Evolutionary conservation across 23 red algal genomes (phyloP).

Genomic region (Gracilaria vermiculophylla): DNA sequence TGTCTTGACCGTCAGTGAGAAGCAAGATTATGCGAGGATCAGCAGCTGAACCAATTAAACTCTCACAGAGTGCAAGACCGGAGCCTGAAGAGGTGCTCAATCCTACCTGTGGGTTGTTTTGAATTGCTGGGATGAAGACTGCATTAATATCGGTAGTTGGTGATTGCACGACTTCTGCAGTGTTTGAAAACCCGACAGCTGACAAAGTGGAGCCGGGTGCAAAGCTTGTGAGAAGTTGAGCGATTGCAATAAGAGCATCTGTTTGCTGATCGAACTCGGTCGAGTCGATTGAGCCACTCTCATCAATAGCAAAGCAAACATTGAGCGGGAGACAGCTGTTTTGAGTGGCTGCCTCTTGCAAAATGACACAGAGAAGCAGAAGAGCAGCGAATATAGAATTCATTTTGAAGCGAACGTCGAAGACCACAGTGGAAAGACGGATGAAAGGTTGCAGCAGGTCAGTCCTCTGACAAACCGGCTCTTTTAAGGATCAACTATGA

Average conservation of each 20-base stretch:
- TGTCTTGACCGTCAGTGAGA: constrained; percentile 43
- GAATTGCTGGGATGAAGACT: constrained; percentile 20
- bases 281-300: constrained; percentile 21
- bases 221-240: not conserved
- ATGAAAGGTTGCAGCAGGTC: no score
- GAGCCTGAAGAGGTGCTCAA: not conserved
- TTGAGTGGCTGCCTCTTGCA: not conserved
- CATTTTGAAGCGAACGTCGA: no score
- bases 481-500: no score
- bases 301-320: constrained; percentile 44
- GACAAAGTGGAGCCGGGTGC: constrained; percentile 34
- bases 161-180: not conserved
- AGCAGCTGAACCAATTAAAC: not conserved
- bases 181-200: constrained; percentile 12
- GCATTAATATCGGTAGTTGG: constrained; percentile 26
- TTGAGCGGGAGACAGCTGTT: constrained; percentile 15
- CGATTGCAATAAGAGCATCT: not conserved
- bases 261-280: constrained; percentile 4
- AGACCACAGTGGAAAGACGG: no score
- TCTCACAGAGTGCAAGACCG: not conserved
- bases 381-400: not conserved
- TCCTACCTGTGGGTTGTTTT: not conserved
- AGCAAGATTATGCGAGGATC: constrained; percentile 35
- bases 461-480: no score
- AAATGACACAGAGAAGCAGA: not conserved